Evolutionary conservation across 2,329 filamentous ascomycete species (phyloP).

Genomic region (Ceratocystis lukuohia): DNA sequence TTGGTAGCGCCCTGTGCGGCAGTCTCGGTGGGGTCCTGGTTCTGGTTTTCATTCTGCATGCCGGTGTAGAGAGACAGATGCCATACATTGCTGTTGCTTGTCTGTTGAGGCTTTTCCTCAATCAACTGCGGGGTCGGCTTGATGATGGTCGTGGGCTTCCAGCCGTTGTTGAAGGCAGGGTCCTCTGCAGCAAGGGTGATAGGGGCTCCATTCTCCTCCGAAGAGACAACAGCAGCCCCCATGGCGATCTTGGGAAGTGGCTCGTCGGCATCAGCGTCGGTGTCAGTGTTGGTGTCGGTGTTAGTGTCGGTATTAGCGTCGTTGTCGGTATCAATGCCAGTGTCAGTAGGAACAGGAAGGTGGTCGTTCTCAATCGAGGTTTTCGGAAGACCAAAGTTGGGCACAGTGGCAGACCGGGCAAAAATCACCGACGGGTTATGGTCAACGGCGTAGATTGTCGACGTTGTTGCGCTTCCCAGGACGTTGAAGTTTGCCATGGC

Average conservation of each 20-base stretch:
- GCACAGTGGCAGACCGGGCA: constrained; percentile 28
- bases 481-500: constrained; percentile 15
- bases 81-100: neutral
- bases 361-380: constrained; percentile 10
- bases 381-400: constrained; percentile 27
- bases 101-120: neutral
- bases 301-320: too few relatives aligned
- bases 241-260: constrained; percentile 1
- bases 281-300: too few relatives aligned
- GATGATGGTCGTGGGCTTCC: neutral
- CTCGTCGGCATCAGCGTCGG: too few relatives aligned
- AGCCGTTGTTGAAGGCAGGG: neutral
- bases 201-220: neutral
- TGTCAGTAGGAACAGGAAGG: neutral
- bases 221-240: neutral
- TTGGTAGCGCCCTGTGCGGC: neutral
- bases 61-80: constrained; percentile 1
- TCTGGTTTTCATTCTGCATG: neutral
- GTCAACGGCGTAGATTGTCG: constrained; percentile 39
- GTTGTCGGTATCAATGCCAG: neutral
- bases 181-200: neutral
- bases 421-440: constrained; percentile 40
- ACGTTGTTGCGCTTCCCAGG: constrained; percentile 23
- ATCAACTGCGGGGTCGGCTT: neutral
- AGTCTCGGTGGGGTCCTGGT: neutral